Percentiles rank a stretch among this genome's conserved stretches.
Conservation (phyloP, 306 rosid genomes). For the Rosa multiflora region DNA sequence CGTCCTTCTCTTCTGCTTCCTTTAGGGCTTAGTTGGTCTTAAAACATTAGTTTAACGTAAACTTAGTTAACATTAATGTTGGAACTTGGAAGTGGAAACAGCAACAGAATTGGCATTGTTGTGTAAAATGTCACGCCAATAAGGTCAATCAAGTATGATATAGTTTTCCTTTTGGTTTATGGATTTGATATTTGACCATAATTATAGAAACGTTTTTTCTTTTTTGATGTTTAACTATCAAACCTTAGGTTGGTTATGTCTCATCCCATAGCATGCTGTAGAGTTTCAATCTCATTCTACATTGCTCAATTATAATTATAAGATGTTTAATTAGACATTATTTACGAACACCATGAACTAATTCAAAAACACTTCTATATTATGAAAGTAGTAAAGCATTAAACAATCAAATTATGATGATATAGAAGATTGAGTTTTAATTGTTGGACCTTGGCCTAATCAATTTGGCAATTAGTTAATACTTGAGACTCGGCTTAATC, state of each 20-base stretch:
- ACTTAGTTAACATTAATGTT: background rate
- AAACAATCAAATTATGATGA: no score
- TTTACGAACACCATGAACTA: no score
- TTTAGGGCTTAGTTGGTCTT: background rate
- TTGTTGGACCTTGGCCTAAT: background rate
- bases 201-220: no score
- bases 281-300: no score
- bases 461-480: background rate
- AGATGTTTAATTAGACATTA: no score
- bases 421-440: background rate
- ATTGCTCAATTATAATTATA: no score
- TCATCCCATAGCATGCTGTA: no score
- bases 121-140: background rate
- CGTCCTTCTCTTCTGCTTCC: background rate
- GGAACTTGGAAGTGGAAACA: background rate
- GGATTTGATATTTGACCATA: background rate
- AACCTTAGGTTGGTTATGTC: background rate
- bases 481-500: background rate
- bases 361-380: no score
- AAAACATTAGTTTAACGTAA: background rate
- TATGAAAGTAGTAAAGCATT: no score
- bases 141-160: background rate
- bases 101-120: background rate
- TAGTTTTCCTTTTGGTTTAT: background rate
- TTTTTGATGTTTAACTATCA: no score